Evolutionary conservation across 768 basidiomycete species (phyloP), one percentile per base, ranked within the genome.

Genomic region (Amanita brunnescens): DNA sequence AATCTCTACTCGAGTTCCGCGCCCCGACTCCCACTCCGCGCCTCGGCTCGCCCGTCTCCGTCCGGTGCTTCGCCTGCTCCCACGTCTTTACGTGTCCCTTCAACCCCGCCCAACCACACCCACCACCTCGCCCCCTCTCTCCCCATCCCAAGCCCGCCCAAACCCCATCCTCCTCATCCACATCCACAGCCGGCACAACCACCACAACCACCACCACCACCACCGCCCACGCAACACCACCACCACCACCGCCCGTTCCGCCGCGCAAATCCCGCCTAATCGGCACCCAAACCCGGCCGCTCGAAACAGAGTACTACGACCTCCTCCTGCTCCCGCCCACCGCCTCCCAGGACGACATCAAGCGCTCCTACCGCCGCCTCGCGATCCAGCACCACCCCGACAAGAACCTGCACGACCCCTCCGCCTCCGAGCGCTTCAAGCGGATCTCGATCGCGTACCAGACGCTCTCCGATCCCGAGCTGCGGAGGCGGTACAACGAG

Each of bases 331-430:
- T 94, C 1, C 66, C 85, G 0, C 74, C 87, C 14, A 77, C 81
- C 55, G 91, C 91, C 6, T 82, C 83, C 13, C 76, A 77, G 3
- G 90, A 91, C 14, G 91, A 94, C 44, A 76, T 95, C 63, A 94
- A 94, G 76, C 92, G 87, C 63, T 87, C 92, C 2, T 94, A 95
- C 68, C 81, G 92, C 39, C 79, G 85, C 5, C 74, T 91, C 46
- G 91, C 91, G 2, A 92, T 95, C 67, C 91, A 91, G 65, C 82
- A 85, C 59, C 91, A 92, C 64, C 91, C 91, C 0, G 91, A 93
- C 76, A 93, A 93, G 74, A 92, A 94, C 62, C 89, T 81, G 0
- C 81, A 87, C 60, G 91, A 93, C 65, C 91, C 89, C 0, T 66
- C 74, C 21, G 90, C 92, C 0, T 90, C 88, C 59, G 90, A 90